Base-by-base conservation (phyloP, 768 basidiomycete species). In the Mycena polygramma region DNA sequence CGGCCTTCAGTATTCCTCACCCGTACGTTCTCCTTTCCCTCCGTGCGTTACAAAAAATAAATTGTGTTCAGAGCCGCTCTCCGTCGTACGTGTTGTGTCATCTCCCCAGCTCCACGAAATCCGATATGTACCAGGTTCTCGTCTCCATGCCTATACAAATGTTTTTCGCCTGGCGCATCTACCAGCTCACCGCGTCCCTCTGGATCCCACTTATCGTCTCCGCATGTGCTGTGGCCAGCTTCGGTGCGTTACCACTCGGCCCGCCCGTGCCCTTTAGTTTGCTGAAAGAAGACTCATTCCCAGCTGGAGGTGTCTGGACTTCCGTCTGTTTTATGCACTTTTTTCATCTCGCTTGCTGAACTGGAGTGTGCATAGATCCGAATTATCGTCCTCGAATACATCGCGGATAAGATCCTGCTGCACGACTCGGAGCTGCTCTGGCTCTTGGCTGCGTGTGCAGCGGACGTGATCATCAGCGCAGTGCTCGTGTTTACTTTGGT, bases 11-110 rank as follows among this genome's bases (percentile, higher is more conserved):
- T 80, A 5, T 77, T 81, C 45, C 68, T 77, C 20, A 70, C 77
- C 0, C 75, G 79, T 78, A 51, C 8, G 71, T 26, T 7, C 75
- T 49, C n/a, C 3, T 17, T 75, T 63, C n/a, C n/a, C n/a, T n/a
- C n/a, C n/a, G n/a, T n/a, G n/a, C n/a, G n/a, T n/a, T n/a, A n/a
- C n/a, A n/a, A n/a, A n/a, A n/a, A n/a, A n/a, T n/a, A n/a, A n/a
- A n/a, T n/a, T n/a, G n/a, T n/a, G n/a, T n/a, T n/a, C n/a, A 82
- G 82, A 82, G 63, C 83, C 83, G 20, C 79, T 66, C 77, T 82
- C 72, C 61, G 80, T 75, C 17, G 61, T 54, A 11, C 58, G 66
- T 60, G n/a, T n/a, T n/a, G n/a, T 24, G 37, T n/a, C 43, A 30
- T n/a, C n/a, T 35, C 0, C 26, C 35, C 26, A 11, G 8, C 26